Conservation (phyloP, 2,329 filamentous ascomycete genomes). For the Cytospora mali region DNA sequence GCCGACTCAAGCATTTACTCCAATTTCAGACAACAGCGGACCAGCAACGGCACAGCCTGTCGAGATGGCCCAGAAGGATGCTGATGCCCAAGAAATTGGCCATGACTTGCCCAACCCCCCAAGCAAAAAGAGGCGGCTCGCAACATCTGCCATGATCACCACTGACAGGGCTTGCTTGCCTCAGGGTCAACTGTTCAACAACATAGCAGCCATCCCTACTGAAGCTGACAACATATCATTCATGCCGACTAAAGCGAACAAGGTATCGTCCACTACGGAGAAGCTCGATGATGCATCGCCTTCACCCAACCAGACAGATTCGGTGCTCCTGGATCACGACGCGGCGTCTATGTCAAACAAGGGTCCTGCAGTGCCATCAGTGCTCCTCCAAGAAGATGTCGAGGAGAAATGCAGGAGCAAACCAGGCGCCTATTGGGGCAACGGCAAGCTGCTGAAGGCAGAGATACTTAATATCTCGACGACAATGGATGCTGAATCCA, state of each 20-base stretch:
- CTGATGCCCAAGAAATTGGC: neutral
- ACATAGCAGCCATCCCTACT: conserved; percentile 18
- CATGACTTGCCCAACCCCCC: conserved; percentile 5
- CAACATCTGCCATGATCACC: conserved; percentile 33
- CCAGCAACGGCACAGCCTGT: neutral
- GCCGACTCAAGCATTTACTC: conserved; percentile 4
- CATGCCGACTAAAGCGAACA: neutral
- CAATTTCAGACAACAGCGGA: conserved; percentile 5
- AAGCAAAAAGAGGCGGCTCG: conserved; percentile 39
- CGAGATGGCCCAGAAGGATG: neutral
- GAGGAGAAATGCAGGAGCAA: neutral
- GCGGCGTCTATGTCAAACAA: too few species aligned
- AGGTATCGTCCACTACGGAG: neutral
- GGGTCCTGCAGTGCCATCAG: conserved; percentile 29
- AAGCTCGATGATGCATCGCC: neutral
- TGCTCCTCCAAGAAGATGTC: conserved; percentile 24
- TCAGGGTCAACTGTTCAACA: conserved; percentile 24
- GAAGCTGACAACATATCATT: conserved; percentile 14
- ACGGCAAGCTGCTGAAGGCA: conserved; percentile 33
- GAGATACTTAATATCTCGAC: conserved; percentile 18
- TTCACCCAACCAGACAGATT: neutral
- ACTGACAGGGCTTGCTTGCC: conserved; percentile 8
- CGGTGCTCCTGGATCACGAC: neutral
- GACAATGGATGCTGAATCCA: conserved; percentile 9
- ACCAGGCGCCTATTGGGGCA: conserved; percentile 41